Base-by-base conservation (phyloP, 1,139 yeast species). In the Diutina ranongensis region DNA sequence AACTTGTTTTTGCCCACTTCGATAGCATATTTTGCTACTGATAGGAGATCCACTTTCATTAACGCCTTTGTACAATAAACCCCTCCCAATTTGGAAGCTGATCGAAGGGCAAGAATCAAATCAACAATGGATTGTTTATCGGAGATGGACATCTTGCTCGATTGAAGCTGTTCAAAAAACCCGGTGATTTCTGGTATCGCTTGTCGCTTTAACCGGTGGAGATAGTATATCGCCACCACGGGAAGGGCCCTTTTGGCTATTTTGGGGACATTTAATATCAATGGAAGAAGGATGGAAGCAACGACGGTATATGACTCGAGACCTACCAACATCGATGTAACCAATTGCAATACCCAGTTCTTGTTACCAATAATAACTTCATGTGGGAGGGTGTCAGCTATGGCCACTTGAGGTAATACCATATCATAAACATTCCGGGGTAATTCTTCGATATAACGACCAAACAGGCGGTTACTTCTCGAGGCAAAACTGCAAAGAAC, bases 61-160 rank as follows among this genome's bases (percentile, higher is more conserved):
- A 53, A 1, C 44, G 38, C 1, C 51, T 47, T 2, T 67, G 49
- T 1, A 55, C 48, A 48, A 69, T 73, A 1, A 77, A 54, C 1
- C 57, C 53, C 28, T 25, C 61, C 63, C 18, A 52, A 56, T 44
- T 64, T 67, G 0, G 67, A 61, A 1, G 77, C 80, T 3, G 69
- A 54, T 47, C 85, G 60, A 1, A 81, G 55, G 16, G 68, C 49
- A 4, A 75, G 55, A 2, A 76, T 53, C 1, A 75, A 53, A 13
- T 65, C 58, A 13, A 74, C 52, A 28, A 77, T 57, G 2, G 71
- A 48, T 3, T 56, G 55, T 5, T 64, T 49, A 33, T 45, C 44
- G 10, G 31, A 63, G 61, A 35, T 7, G 5, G 40, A 13, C 15
- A 4, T 4, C 15, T 9, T 12, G 13, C 8, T 12, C 34, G 7